Evolutionary conservation across 169 alveolate genomes (phyloP), one percentile per base, ranked within the genome.

Genomic region (Babesia microti): DNA sequence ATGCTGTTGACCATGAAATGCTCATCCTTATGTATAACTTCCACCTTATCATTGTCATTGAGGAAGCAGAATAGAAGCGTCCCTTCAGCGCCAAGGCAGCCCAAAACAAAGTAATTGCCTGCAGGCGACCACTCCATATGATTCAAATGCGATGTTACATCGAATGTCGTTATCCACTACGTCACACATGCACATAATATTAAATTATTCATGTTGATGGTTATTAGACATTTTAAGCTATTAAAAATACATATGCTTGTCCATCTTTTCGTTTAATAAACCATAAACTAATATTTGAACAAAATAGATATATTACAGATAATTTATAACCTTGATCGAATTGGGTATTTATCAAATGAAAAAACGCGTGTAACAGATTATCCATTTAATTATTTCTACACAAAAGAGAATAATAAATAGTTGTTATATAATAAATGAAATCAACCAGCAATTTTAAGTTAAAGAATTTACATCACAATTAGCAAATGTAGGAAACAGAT

Each of bases 111-210:
- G 60, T 84, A 79, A 18, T 80, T 70, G 17, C 94, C 94, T 22
- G 67, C 63, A 1, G 94, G 94, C 30, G 92, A 81, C 94, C 94
- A 86, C 40, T 56, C 45, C 66, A 83, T 63, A 34, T 59, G 70
- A 56, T 83, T 83, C 72, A 83, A 66, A 46, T 75, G 84, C 7
- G 71, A 43, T 28, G 79, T 60, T 3, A 76, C 65, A 34, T 83
- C 89, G 34, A 79, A 70, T 14, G 90, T 71, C 28, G 78, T 47
- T 0, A 68, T 53, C 72, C 82, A 55, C 24, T 65, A 41, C 30
- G 51, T 21, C 39, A 29, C 58, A 19, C 57, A 5, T 42, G n/a
- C n/a, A n/a, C n/a, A n/a, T n/a, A n/a, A n/a, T n/a, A n/a, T n/a
- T n/a, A n/a, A n/a, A n/a, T n/a, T n/a, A n/a, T n/a, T n/a, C n/a